phyloP scores from a whole-genome alignment of 345 rosid genomes.

The Camelina laxa region DNA sequence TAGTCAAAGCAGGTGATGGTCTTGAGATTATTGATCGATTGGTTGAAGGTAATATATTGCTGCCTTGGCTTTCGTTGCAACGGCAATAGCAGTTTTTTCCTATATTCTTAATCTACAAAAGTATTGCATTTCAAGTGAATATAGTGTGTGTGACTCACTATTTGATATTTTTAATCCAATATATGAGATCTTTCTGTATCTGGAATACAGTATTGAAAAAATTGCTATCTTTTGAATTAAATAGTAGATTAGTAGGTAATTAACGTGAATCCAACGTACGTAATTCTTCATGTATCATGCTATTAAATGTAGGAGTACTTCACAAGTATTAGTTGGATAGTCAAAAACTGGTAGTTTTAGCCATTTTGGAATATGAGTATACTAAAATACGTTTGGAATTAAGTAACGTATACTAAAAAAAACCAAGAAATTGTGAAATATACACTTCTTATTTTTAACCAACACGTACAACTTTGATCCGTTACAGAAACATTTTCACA shows the following conservation, averaged over 20 bases:
- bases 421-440: neutral
- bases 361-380: too few species aligned
- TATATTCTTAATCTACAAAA: constrained; percentile 50
- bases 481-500: constrained; percentile 29
- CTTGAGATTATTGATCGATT: constrained; percentile 62
- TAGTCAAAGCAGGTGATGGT: constrained; percentile 68
- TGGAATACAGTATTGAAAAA: constrained; percentile 41
- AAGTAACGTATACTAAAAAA: neutral
- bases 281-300: too few species aligned
- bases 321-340: too few species aligned
- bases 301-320: too few species aligned
- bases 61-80: constrained; percentile 78
- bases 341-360: too few species aligned
- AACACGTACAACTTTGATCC: constrained; percentile 14
- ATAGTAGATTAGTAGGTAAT: too few species aligned
- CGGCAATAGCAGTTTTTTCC: constrained; percentile 91
- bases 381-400: too few species aligned
- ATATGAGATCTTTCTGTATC: constrained; percentile 74
- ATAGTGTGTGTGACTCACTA: constrained; percentile 13
- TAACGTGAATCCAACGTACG: too few species aligned
- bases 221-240: too few species aligned
- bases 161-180: neutral
- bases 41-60: constrained; percentile 72
- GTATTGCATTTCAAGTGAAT: neutral
- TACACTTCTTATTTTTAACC: constrained; percentile 24